Percentiles rank a stretch among this genome's conserved stretches.
Evolutionary conservation across 1,139 yeast species (phyloP).

Genomic region (Yamadazyma atmosphaerica): DNA sequence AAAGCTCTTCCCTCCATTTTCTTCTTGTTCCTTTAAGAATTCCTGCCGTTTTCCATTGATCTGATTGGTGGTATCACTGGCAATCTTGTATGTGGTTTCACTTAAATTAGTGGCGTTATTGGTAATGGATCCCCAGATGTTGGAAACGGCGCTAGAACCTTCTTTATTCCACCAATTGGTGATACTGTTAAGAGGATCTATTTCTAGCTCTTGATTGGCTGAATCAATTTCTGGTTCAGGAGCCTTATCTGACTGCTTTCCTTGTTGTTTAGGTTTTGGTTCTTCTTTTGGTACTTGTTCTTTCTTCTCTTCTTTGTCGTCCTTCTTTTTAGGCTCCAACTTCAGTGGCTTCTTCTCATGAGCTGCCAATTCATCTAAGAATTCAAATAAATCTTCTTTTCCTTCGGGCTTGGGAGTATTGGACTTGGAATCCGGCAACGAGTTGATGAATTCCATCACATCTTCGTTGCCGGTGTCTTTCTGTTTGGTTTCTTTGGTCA

Average conservation of each 20-base stretch:
- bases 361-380: slow-evolving; percentile 76
- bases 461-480: slow-evolving; percentile 48
- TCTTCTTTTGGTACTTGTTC: not conserved
- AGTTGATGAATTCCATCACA: slow-evolving; percentile 85
- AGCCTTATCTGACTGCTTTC: no score
- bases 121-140: slow-evolving; percentile 62
- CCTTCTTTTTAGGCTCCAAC: slow-evolving; percentile 11
- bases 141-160: slow-evolving; percentile 74
- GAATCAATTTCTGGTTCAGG: no score
- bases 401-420: slow-evolving; percentile 40
- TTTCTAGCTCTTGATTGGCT: slow-evolving; percentile 20
- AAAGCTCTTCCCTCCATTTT: slow-evolving; percentile 22
- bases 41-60: slow-evolving; percentile 44
- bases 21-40: slow-evolving; percentile 32
- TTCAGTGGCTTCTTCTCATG: slow-evolving; percentile 26
- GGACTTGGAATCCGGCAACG: slow-evolving; percentile 70
- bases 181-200: slow-evolving; percentile 69
- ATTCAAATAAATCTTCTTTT: slow-evolving; percentile 77
- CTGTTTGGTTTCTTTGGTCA: not conserved
- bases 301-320: slow-evolving; percentile 1
- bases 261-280: slow-evolving; percentile 7
- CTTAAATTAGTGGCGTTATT: slow-evolving; percentile 43
- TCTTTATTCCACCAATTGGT: slow-evolving; percentile 83
- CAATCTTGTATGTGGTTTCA: slow-evolving; percentile 46
- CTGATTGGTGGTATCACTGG: slow-evolving; percentile 44